phyloP scores from a whole-genome alignment of 2,329 filamentous ascomycete species.

The Cercospora beticola region DNA sequence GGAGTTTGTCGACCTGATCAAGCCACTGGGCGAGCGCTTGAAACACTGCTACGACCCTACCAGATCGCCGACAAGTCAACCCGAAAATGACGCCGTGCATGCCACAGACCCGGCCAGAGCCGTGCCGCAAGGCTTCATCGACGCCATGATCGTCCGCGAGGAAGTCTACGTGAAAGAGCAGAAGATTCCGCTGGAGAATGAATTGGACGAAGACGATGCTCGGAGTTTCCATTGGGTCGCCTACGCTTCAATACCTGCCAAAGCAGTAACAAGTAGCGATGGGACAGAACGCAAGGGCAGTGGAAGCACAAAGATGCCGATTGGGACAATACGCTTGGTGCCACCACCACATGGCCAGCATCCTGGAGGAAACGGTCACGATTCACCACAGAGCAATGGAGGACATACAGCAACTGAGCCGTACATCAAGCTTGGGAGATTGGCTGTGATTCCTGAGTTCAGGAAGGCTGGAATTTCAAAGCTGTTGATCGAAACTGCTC shows the following conservation, averaged over 20 bases:
- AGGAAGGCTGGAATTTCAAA: slow-evolving; percentile 58
- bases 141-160: slow-evolving; percentile 59
- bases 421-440: slow-evolving; percentile 77
- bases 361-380: slow-evolving; percentile 30
- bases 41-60: slow-evolving; percentile 33
- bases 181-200: slow-evolving; percentile 59
- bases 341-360: slow-evolving; percentile 67
- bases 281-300: slow-evolving; percentile 38
- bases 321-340: slow-evolving; percentile 76
- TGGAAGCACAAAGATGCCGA: slow-evolving; percentile 52
- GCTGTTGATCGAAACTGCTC: slow-evolving; percentile 64
- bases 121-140: slow-evolving; percentile 49
- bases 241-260: slow-evolving; percentile 63
- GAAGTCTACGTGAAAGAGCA: slow-evolving; percentile 61
- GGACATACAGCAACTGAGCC: slow-evolving; percentile 61
- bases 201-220: slow-evolving; percentile 78
- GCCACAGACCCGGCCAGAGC: slow-evolving; percentile 33
- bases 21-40: slow-evolving; percentile 33
- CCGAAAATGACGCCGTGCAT: slow-evolving; percentile 32
- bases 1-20: slow-evolving; percentile 37
- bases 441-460: slow-evolving; percentile 62
- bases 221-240: slow-evolving; percentile 83
- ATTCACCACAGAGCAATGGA: slow-evolving; percentile 21
- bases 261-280: slow-evolving; percentile 39
- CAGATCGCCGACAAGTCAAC: slow-evolving; percentile 32